A percentile compares a stretch with the other conserved stretches of the same genome.
phyloP scores from a whole-genome alignment of 179 eudicot species.

The Vitellaria paradoxa region DNA sequence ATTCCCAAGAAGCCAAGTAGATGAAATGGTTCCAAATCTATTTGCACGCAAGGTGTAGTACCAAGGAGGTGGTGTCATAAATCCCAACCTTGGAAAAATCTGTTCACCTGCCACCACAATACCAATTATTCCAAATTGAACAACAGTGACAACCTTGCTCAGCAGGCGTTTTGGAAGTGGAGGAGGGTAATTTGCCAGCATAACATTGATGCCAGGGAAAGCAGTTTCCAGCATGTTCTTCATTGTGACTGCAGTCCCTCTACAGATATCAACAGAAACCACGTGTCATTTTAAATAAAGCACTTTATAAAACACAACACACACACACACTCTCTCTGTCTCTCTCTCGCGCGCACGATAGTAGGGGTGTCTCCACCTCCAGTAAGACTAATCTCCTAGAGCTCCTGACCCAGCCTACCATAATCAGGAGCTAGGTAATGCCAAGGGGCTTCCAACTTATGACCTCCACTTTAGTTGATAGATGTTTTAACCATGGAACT shows the following conservation, averaged over 20 bases:
- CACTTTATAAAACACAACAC: no score
- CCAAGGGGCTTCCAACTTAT: no score
- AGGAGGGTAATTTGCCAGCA: slow-evolving; percentile 87
- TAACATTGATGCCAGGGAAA: slow-evolving; percentile 72
- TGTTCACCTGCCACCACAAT: slow-evolving; percentile 84
- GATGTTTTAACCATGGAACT: no score
- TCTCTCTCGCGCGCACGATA: no score
- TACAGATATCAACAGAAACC: slow-evolving; percentile 26
- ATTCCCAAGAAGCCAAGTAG: slow-evolving; percentile 91
- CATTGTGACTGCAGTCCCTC: slow-evolving; percentile 86
- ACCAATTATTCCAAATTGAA: slow-evolving; percentile 76
- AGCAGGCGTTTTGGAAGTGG: slow-evolving; percentile 86
- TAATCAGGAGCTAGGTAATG: no score
- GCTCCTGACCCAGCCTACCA: no score
- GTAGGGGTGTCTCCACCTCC: no score
- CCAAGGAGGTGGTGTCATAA: slow-evolving; percentile 82
- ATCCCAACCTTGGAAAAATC: slow-evolving; percentile 87
- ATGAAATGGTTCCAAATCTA: slow-evolving; percentile 92
- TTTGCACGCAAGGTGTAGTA: slow-evolving; percentile 75
- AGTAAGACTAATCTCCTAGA: no score
- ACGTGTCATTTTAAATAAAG: slow-evolving; percentile 10
- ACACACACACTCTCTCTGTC: no score
- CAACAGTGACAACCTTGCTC: slow-evolving; percentile 72
- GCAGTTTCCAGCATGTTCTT: slow-evolving; percentile 88
- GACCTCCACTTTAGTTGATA: no score